A percentile compares a stretch with the other conserved stretches of the same genome.
These are phyloP conservation scores for Mycena sanguinolenta DNA, from an alignment of 768 basidiomycete genomes.

Conservation along the genomic window DNA sequence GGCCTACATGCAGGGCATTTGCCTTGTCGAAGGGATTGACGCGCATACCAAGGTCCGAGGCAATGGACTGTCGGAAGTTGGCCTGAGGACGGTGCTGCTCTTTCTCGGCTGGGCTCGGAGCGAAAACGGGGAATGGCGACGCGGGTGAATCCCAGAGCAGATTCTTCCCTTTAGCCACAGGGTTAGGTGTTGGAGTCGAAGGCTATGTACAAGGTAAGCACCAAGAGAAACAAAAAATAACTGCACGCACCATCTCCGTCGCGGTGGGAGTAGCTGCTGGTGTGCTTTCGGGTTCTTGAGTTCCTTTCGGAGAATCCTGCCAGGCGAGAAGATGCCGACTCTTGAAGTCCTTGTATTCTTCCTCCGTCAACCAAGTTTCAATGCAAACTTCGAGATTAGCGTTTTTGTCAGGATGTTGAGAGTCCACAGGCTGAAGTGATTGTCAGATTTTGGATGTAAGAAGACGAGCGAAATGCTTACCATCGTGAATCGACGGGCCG, in stretches of 20 bases:
- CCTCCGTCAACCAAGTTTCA: constrained; percentile 85
- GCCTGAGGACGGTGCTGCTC: constrained; percentile 28
- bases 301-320: constrained; percentile 70
- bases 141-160: constrained; percentile 78
- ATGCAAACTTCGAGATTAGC: constrained; percentile 79
- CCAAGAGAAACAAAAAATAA: constrained; percentile 17
- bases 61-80: constrained; percentile 62
- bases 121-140: constrained; percentile 46
- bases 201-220: constrained; percentile 18
- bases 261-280: constrained; percentile 55
- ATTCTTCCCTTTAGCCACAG: constrained; percentile 63
- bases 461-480: constrained; percentile 53
- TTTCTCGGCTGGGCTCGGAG: constrained; percentile 46
- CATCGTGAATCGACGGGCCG: constrained; percentile 79
- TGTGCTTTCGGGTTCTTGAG: constrained; percentile 57
- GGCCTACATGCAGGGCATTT: constrained; percentile 34
- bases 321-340: constrained; percentile 71
- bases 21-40: constrained; percentile 61
- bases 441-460: constrained; percentile 20
- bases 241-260: constrained; percentile 18
- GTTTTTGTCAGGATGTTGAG: constrained; percentile 80
- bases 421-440: constrained; percentile 74
- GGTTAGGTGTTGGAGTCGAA: constrained; percentile 29
- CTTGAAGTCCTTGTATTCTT: constrained; percentile 77
- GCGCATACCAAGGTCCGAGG: constrained; percentile 57